Base-by-base conservation (phyloP, 164 flowering plant genomes). In the Macadamia tetraphylla region DNA sequence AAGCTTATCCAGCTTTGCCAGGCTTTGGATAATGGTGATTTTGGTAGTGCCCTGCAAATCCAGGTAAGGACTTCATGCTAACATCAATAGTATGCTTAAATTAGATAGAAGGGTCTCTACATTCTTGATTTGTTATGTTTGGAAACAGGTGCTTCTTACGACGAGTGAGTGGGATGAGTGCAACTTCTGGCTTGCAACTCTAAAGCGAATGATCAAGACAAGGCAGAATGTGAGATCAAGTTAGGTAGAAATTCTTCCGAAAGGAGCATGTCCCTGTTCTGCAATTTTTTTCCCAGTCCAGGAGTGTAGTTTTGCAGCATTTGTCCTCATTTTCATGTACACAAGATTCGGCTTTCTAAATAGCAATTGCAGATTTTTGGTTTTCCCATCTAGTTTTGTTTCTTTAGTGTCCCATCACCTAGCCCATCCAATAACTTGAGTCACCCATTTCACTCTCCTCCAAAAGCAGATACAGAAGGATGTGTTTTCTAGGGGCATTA, bases 121-220 rank as follows among this genome's bases (percentile, higher is more conserved):
- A 3, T 49, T 57, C 9, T 29, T 67, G 60, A 61, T 17, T 30
- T 29, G 15, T 51, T 29, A 35, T 62, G 23, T 43, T 18, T 49
- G 63, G 40, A 67, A 35, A 61, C 80, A 94, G 99, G 94, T 94
- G 2, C 83, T 70, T 60, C 87, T 94, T 57, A 94, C 99, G 11
- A 89, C 97, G 1, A 94, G 90, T 48, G 99, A 92, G 56, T 94
- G 99, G 99, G 99, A 94, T 55, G 99, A 94, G 70, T 94, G 99
- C 88, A 87, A 83, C 84, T 94, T 84, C 79, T 94, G 99, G 99
- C 82, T 94, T 67, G 89, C 94, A 15, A 79, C 95, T 30, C 88
- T 94, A 9, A 94, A 94, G 74, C 85, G 99, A 67, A 94, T 94
- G 99, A 89, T 94, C 71, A 94, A 90, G 81, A 79, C 85, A 9